These are phyloP conservation scores for Diaporthe velutina DNA, from an alignment of 2,329 filamentous ascomycete species.

Conservation along the genomic window DNA sequence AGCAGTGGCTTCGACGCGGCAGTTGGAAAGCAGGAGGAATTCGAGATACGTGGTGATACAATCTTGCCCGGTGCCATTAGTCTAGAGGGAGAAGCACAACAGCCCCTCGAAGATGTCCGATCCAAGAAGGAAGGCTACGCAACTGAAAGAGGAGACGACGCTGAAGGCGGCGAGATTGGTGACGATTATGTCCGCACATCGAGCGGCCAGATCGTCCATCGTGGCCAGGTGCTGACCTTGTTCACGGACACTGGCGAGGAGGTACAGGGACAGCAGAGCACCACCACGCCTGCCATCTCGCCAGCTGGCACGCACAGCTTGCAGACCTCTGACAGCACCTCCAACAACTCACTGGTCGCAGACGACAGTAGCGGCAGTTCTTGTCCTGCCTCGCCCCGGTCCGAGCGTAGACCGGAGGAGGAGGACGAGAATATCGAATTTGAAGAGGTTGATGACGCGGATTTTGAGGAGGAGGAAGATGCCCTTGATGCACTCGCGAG, in stretches of 20 bases:
- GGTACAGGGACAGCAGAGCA: constrained; percentile 25
- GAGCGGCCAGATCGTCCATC: constrained; percentile 49
- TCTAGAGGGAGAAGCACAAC: neutral
- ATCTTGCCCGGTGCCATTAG: too few species aligned
- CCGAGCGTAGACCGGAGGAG: constrained; percentile 45
- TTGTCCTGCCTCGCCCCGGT: neutral
- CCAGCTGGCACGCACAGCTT: neutral
- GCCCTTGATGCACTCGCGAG: constrained; percentile 27
- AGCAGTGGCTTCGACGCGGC: neutral
- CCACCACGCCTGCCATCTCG: neutral
- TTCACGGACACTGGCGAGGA: constrained; percentile 45
- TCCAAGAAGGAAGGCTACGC: neutral
- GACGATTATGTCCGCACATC: constrained; percentile 43
- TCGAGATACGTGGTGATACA: neutral
- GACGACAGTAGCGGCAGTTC: constrained; percentile 50
- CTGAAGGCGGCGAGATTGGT: constrained; percentile 35
- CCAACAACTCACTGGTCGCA: constrained; percentile 60
- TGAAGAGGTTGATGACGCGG: constrained; percentile 68
- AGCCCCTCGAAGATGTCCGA: neutral
- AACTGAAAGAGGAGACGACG: neutral
- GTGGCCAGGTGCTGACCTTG: constrained; percentile 48
- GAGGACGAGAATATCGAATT: constrained; percentile 64
- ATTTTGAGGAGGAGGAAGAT: constrained; percentile 63
- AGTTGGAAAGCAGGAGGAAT: neutral
- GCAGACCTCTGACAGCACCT: constrained; percentile 51